A percentile compares a stretch with the other conserved stretches of the same genome.
phyloP scores from a whole-genome alignment of 345 rosid genomes.

The Acer yangbiense region DNA sequence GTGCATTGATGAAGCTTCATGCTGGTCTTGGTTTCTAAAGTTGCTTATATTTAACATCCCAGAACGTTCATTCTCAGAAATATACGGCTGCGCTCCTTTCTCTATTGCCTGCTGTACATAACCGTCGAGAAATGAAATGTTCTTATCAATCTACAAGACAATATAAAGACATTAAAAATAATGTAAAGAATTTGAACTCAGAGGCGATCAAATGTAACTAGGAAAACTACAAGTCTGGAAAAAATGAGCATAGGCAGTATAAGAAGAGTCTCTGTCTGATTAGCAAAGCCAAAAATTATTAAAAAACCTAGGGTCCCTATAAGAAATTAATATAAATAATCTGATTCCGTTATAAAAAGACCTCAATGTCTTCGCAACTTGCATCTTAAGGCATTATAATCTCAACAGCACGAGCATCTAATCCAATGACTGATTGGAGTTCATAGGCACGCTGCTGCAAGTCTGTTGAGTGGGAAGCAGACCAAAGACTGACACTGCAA shows the following conservation, averaged over 20 bases:
- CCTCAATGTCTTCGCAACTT: conserved; percentile 97
- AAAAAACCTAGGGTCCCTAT: neutral
- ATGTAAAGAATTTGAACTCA: neutral
- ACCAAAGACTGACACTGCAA: conserved; percentile 88
- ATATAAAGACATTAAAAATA: neutral
- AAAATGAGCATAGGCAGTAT: neutral
- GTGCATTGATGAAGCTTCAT: conserved; percentile 61
- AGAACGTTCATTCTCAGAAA: conserved; percentile 73
- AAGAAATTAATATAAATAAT: conserved; percentile 1
- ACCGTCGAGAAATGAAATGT: conserved; percentile 71
- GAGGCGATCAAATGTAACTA: neutral
- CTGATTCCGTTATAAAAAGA: conserved; percentile 17
- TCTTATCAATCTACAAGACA: conserved; percentile 73
- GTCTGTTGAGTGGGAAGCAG: conserved; percentile 96
- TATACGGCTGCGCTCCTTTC: conserved; percentile 82
- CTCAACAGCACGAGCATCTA: conserved; percentile 70
- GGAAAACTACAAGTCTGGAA: neutral
- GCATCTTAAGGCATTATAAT: conserved; percentile 80
- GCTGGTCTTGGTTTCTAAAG: conserved; percentile 63
- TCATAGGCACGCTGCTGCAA: conserved; percentile 99
- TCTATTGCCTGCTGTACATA: conserved; percentile 72
- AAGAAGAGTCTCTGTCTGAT: neutral
- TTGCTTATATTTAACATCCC: conserved; percentile 50
- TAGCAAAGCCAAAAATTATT: conserved; percentile 1
- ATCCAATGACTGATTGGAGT: conserved; percentile 70